Evolutionary conservation across 2,329 filamentous ascomycete species (phyloP).

Genomic region (Sarocladiaceae sp.): DNA sequence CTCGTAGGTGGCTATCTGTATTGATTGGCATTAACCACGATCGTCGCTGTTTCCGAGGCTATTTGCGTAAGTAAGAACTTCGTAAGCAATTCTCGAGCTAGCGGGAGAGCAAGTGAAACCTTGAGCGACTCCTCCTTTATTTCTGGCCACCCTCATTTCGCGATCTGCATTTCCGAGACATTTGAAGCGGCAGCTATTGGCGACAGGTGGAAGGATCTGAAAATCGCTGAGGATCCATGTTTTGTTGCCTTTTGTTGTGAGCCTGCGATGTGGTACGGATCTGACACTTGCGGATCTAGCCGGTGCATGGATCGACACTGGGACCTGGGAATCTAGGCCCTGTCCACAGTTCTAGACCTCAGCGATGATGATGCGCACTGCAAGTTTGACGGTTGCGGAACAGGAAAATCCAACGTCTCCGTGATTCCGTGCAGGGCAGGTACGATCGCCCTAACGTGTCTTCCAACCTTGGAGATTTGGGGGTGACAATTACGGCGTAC

Average conservation of each 20-base stretch:
- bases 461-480: too few species aligned
- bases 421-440: too few species aligned
- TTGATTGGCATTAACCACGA: too few species aligned
- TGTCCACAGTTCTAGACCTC: conserved; percentile 2
- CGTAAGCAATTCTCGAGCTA: background rate
- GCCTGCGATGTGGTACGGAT: background rate
- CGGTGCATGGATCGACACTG: conserved; percentile 9
- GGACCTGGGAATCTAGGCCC: conserved; percentile 7
- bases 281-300: conserved; percentile 9
- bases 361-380: background rate
- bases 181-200: too few species aligned
- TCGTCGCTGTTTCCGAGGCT: too few species aligned
- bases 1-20: too few species aligned
- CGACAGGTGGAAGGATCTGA: background rate
- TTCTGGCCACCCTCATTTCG: background rate
- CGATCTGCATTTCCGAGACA: background rate
- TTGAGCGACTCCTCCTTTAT: background rate
- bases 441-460: too few species aligned
- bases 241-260: background rate
- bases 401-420: too few species aligned
- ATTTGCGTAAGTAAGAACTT: background rate
- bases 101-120: background rate
- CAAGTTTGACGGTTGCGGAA: too few species aligned
- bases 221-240: background rate
- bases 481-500: too few species aligned